phyloP scores from a whole-genome alignment of 148 eudicot genomes.

The Nepenthes mirabilis region DNA sequence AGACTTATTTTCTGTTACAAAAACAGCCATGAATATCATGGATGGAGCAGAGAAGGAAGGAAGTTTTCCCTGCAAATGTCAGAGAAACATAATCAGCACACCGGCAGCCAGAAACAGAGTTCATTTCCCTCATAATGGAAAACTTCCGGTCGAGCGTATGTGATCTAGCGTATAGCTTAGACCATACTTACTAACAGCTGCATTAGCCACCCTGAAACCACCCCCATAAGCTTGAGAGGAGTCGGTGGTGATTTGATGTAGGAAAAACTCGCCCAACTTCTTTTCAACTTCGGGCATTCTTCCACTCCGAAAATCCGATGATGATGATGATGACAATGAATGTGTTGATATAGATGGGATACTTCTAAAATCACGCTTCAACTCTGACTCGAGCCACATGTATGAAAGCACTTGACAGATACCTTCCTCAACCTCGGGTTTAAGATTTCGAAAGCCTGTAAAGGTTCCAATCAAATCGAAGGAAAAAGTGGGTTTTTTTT shows the following conservation, averaged over 20 bases:
- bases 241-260: conserved; percentile 81
- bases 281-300: conserved; percentile 58
- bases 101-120: no score
- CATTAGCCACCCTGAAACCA: conserved; percentile 79
- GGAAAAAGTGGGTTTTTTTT: no score
- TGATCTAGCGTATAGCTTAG: conserved; percentile 66
- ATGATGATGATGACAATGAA: conserved; percentile 24
- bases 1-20: no score
- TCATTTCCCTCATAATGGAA: conserved; percentile 29
- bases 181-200: conserved; percentile 78
- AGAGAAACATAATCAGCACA: no score
- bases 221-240: conserved; percentile 86
- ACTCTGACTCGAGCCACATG: conserved; percentile 98
- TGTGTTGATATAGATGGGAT: conserved; percentile 53
- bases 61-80: no score
- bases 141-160: conserved; percentile 58
- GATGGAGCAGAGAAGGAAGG: no score
- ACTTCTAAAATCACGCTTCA: conserved; percentile 38
- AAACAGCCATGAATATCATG: no score
- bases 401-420: conserved; percentile 86
- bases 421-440: conserved; percentile 86
- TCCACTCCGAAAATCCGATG: conserved; percentile 59
- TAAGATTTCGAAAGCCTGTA: conserved; percentile 69
- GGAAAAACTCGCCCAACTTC: conserved; percentile 73
- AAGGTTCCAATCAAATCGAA: background rate